Evolutionary conservation across 345 rosid species (phyloP), one percentile per base, ranked within the genome.

Genomic region (Viola odorata): DNA sequence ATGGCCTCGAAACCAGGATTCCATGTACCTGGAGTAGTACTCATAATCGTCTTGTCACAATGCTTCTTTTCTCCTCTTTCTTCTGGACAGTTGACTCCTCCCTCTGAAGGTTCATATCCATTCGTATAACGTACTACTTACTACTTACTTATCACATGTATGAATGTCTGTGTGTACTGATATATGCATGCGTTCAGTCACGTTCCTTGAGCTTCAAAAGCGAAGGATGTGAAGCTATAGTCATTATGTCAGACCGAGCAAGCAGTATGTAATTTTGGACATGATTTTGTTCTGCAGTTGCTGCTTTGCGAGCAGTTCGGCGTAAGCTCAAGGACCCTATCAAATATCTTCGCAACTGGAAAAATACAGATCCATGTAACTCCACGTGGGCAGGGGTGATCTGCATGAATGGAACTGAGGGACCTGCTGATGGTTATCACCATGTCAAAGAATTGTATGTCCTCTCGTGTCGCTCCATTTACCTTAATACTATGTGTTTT

Each of bases 401-500:
- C 40, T 66, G 69, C 57, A 3, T 7, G 40, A 3, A 4, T 16
- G 3, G 12, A 38, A 8, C 6, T 23, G n/a, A n/a, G n/a, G n/a
- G n/a, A n/a, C n/a, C n/a, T n/a, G n/a, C n/a, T n/a, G 69, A 66
- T 41, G 69, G 63, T 5, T 58, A 66, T 40, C 15, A 12, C 40
- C 69, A 57, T 32, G 69, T 66, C 63, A 7, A 0, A 16, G 69
- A 66, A 41, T 11, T 66, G 69, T 66, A 66, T n/a, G 54, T 57
- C 36, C 4, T 15, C 17, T 16, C 9, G 17, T 23, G 9, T 23
- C 16, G 15, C 45, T n/a, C 5, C 5, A 13, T 45, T 23, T 58
- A 11, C 12, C 13, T 12, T 55, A 16, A 41, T 23, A 23, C 32
- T 23, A 23, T 23, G 32, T 23, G 32, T 23, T 23, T 23, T 23